Percentiles rank a stretch among this genome's conserved stretches.
Evolutionary conservation across 2,329 filamentous ascomycete genomes (phyloP).

Genomic region (Colletotrichum lini): DNA sequence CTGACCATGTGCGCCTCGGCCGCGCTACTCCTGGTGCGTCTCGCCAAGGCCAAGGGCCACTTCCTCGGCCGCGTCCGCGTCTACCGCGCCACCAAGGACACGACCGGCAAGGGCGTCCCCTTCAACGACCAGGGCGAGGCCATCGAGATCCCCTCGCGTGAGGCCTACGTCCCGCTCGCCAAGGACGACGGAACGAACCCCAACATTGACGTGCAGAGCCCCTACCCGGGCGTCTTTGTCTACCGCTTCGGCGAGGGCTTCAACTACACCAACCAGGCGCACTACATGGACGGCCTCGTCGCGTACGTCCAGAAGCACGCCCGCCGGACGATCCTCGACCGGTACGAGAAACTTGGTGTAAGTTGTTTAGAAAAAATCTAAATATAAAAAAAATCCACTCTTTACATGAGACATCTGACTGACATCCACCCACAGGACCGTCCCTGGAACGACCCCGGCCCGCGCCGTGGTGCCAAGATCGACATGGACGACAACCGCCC

Average conservation of each 20-base stretch:
- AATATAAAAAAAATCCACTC: no score
- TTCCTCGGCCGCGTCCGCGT: conserved; percentile 60
- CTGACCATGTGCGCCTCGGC: conserved; percentile 60
- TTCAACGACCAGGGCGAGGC: conserved; percentile 42
- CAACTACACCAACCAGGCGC: conserved; percentile 67
- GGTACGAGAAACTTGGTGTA: conserved; percentile 63
- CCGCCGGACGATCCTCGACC: conserved; percentile 55
- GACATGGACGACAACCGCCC: conserved; percentile 58
- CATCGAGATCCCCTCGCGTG: conserved; percentile 44
- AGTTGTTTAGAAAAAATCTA: conserved; percentile 43
- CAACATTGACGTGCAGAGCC: conserved; percentile 56
- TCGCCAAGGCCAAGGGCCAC: conserved; percentile 62
- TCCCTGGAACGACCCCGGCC: conserved; percentile 69
- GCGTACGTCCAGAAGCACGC: conserved; percentile 59
- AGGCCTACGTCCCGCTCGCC: conserved; percentile 59
- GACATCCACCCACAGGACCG: conserved; percentile 53
- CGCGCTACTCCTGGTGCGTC: conserved; percentile 59
- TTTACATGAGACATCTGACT: neutral
- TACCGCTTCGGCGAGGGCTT: conserved; percentile 67
- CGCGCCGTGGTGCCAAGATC: conserved; percentile 51
- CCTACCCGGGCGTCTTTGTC: conserved; percentile 65
- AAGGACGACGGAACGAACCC: conserved; percentile 62
- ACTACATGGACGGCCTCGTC: conserved; percentile 60
- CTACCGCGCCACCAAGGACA: conserved; percentile 43
- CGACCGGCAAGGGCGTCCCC: conserved; percentile 39